Evolutionary conservation across 73 alveolate species (phyloP).

Genomic region (Stentor roeselii): DNA sequence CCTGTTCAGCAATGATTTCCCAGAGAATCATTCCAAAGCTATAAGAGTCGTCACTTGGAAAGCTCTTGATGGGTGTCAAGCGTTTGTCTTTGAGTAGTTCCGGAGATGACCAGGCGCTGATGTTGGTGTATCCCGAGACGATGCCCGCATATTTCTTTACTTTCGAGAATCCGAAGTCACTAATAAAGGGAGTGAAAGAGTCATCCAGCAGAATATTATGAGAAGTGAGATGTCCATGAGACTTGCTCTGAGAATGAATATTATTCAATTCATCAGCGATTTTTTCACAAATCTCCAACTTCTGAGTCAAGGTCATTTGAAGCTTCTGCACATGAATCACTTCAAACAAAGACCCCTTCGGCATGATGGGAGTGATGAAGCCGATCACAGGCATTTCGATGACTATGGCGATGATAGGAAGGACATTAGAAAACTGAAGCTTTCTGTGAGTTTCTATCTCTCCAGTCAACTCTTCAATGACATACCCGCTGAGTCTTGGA

Average conservation of each 20-base stretch:
- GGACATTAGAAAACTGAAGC: background rate
- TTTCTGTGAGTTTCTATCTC: background rate
- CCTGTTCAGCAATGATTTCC: conserved; percentile 34
- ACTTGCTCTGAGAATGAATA: conserved; percentile 23
- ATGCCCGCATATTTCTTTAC: conserved; percentile 20
- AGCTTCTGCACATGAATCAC: conserved; percentile 3
- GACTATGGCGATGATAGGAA: conserved; percentile 17
- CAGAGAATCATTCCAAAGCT: conserved; percentile 38
- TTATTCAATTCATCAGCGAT: background rate
- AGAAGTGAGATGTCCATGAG: conserved; percentile 37
- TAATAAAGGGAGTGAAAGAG: background rate
- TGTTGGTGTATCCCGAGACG: conserved; percentile 19
- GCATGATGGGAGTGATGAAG: background rate
- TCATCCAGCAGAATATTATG: conserved; percentile 28
- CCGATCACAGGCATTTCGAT: conserved; percentile 12
- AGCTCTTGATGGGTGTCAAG: background rate
- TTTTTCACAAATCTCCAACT: conserved; percentile 9
- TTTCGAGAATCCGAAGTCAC: conserved; percentile 18
- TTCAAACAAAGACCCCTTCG: background rate
- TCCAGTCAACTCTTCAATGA: conserved; percentile 15
- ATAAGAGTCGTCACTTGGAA: conserved; percentile 21
- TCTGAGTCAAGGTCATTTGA: conserved; percentile 1
- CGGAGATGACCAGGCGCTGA: conserved; percentile 32
- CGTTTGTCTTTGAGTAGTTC: conserved; percentile 18
- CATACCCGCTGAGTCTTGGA: conserved; percentile 24